These are phyloP conservation scores for Groenewaldozyma sp. DNA, from an alignment of 1,139 yeast species.

Conservation along the genomic window DNA sequence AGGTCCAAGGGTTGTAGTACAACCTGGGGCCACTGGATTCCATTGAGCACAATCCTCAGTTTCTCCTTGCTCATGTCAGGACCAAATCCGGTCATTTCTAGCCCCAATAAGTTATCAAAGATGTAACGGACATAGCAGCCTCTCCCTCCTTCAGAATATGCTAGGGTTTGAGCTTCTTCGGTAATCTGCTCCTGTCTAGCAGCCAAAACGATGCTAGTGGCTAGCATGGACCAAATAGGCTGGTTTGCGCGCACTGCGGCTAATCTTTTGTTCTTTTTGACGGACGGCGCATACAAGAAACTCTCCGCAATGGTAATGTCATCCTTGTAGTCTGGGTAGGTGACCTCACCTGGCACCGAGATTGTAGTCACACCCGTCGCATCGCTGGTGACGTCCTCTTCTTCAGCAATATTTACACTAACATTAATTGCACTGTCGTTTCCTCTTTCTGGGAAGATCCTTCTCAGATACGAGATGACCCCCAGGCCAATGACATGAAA, in stretches of 20 bases:
- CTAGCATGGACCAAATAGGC: conserved; percentile 32
- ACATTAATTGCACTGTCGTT: conserved; percentile 7
- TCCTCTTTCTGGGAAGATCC: conserved; percentile 19
- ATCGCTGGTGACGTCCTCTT: background rate
- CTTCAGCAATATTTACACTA: conserved; percentile 6
- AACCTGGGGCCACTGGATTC: conserved; percentile 31
- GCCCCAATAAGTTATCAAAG: conserved; percentile 26
- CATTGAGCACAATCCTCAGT: conserved; percentile 24
- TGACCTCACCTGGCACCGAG: conserved; percentile 6
- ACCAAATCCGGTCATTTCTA: conserved; percentile 21
- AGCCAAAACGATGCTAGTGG: conserved; percentile 29
- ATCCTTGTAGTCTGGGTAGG: conserved; percentile 1
- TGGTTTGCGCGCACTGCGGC: conserved; percentile 25
- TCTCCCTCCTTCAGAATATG: conserved; percentile 4
- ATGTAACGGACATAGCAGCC: conserved; percentile 25
- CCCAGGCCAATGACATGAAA: conserved; percentile 25
- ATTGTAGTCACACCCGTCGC: conserved; percentile 6
- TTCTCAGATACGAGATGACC: conserved; percentile 21
- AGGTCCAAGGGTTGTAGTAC: conserved; percentile 18
- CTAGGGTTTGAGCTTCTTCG: conserved; percentile 8
- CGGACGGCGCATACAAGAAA: conserved; percentile 15
- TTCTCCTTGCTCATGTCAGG: conserved; percentile 13
- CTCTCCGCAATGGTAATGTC: conserved; percentile 6
- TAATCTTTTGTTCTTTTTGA: conserved; percentile 20
- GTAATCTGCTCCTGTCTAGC: conserved; percentile 24